These are phyloP conservation scores for Ustilago sp. DNA, from an alignment of 1,284 basidiomycete genomes.

Conservation along the genomic window DNA sequence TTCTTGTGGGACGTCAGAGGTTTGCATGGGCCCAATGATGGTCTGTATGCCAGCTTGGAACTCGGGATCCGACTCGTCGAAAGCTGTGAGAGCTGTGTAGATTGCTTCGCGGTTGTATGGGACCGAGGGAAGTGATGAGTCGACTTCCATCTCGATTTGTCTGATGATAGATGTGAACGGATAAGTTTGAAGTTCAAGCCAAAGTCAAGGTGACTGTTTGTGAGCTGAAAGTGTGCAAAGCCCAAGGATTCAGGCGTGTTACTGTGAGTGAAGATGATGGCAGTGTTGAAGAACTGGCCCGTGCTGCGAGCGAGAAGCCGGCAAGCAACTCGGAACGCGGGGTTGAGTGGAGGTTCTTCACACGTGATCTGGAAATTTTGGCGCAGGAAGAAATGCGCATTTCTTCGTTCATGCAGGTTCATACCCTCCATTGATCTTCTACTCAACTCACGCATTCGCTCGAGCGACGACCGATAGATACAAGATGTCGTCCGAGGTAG, in stretches of 20 bases:
- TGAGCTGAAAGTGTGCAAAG: no score
- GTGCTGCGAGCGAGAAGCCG: conserved; percentile 5
- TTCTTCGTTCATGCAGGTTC: not conserved
- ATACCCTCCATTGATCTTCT: not conserved
- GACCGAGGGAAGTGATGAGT: conserved; percentile 26
- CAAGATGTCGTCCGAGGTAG: conserved; percentile 24
- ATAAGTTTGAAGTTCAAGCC: no score
- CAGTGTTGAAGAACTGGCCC: not conserved
- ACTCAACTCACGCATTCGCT: not conserved
- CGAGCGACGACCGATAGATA: not conserved
- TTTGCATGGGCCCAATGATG: conserved; percentile 51
- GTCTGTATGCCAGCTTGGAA: conserved; percentile 55
- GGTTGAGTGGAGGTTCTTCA: conserved; percentile 6
- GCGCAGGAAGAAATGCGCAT: conserved; percentile 2
- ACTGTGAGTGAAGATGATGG: not conserved
- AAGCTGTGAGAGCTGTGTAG: conserved; percentile 33
- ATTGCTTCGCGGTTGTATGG: conserved; percentile 39
- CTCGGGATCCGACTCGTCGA: conserved; percentile 37
- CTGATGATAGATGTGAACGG: not conserved
- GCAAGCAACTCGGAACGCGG: conserved; percentile 3
- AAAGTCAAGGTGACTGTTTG: no score
- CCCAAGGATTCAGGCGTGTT: not conserved
- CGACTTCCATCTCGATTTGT: conserved; percentile 17
- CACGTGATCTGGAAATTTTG: conserved; percentile 4
- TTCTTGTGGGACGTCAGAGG: conserved; percentile 38